A percentile compares a stretch with the other conserved stretches of the same genome.
Evolutionary conservation across 306 rosid genomes (phyloP).

Genomic region (Vachellia pachyceras): DNA sequence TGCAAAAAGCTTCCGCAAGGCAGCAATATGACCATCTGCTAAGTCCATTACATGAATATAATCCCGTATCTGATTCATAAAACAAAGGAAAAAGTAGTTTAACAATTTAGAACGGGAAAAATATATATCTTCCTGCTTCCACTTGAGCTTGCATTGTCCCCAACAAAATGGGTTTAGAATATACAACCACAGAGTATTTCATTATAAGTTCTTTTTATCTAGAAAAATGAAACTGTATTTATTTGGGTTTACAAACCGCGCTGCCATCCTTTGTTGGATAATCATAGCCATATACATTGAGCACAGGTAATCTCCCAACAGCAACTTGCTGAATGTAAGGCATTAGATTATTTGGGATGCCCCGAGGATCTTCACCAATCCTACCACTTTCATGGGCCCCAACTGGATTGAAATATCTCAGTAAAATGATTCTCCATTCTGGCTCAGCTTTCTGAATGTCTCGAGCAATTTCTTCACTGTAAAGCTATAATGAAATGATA

Average conservation of each 20-base stretch:
- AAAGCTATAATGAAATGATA: conserved; percentile 49
- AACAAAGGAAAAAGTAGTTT: background rate
- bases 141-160: background rate
- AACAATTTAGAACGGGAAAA: background rate
- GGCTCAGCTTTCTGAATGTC: conserved; percentile 71
- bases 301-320: conserved; percentile 73
- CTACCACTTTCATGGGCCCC: conserved; percentile 86
- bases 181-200: background rate
- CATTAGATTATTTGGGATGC: conserved; percentile 86
- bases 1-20: conserved; percentile 70
- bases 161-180: background rate
- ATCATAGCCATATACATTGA: conserved; percentile 77
- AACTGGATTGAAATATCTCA: conserved; percentile 87
- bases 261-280: conserved; percentile 85
- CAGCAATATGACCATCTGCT: conserved; percentile 89
- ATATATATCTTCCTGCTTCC: background rate
- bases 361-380: conserved; percentile 85
- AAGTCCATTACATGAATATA: conserved; percentile 92
- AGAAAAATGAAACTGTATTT: background rate
- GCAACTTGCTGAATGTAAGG: conserved; percentile 88
- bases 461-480: conserved; percentile 69
- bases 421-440: conserved; percentile 69
- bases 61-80: conserved; percentile 67
- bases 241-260: conserved; percentile 54
- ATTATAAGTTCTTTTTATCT: background rate